Conservation (phyloP, 2,329 filamentous ascomycete species). For the Piedraia hortae region DNA sequence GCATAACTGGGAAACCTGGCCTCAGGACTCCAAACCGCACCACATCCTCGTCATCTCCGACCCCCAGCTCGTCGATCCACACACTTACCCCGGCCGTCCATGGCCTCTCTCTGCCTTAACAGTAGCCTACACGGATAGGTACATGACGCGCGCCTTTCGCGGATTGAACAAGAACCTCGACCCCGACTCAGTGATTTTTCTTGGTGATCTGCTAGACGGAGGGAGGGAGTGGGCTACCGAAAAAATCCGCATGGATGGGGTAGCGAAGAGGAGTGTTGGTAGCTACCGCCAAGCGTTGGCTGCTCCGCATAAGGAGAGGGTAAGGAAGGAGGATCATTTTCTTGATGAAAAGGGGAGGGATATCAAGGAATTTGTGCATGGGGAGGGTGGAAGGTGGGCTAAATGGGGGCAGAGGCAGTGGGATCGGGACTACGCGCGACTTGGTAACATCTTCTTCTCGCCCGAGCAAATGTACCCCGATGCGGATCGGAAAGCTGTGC, state of each 20-base stretch:
- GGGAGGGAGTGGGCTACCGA: slow-evolving; percentile 77
- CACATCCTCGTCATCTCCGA: slow-evolving; percentile 66
- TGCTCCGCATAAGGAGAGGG: slow-evolving; percentile 2
- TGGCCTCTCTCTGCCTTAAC: slow-evolving; percentile 43
- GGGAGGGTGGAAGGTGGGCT: slow-evolving; percentile 21
- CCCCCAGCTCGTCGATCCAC: slow-evolving; percentile 74
- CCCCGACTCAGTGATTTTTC: slow-evolving; percentile 73
- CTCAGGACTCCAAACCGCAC: slow-evolving; percentile 50
- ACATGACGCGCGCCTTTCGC: slow-evolving; percentile 59
- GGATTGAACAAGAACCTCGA: slow-evolving; percentile 45
- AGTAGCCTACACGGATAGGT: slow-evolving; percentile 59
- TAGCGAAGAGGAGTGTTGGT: slow-evolving; percentile 4
- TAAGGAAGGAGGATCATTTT: slow-evolving; percentile 5
- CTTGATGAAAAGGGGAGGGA: slow-evolving; percentile 4
- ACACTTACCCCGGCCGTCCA: slow-evolving; percentile 71
- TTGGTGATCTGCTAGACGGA: slow-evolving; percentile 87
- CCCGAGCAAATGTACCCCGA: slow-evolving; percentile 10
- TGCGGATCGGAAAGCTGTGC: slow-evolving; percentile 4
- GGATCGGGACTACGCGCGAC: slow-evolving; percentile 63
- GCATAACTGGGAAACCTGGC: slow-evolving; percentile 82
- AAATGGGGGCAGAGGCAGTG: slow-evolving; percentile 62
- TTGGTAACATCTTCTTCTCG: slow-evolving; percentile 55
- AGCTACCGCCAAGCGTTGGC: slow-evolving; percentile 3
- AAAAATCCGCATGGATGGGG: slow-evolving; percentile 10
- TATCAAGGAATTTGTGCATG: slow-evolving; percentile 8